Conservation (phyloP, 179 eudicot genomes). For the Actinidia arguta region DNA sequence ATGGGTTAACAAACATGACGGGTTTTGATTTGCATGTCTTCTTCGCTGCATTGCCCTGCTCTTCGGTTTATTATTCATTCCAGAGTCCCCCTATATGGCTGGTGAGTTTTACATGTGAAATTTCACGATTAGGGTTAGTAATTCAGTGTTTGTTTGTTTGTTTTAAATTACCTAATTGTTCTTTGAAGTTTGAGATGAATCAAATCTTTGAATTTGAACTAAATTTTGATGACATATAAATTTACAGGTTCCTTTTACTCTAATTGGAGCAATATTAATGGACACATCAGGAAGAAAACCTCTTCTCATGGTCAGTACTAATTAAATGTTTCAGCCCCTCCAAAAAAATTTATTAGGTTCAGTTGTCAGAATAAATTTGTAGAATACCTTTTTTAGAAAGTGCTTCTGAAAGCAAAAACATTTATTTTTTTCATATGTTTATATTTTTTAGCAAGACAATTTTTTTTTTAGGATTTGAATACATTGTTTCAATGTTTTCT, state of each 20-base stretch:
- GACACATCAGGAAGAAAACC: slow-evolving; percentile 84
- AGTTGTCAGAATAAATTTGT: too few relatives aligned
- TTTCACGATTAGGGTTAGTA: background rate
- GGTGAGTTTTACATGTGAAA: slow-evolving; percentile 35
- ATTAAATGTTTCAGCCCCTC: too few relatives aligned
- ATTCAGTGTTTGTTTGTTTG: slow-evolving; percentile 54
- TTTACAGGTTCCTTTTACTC: slow-evolving; percentile 58
- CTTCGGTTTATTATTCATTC: slow-evolving; percentile 74
- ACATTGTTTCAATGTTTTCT: too few relatives aligned
- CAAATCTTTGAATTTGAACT: too few relatives aligned
- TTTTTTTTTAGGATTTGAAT: too few relatives aligned
- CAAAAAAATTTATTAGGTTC: too few relatives aligned
- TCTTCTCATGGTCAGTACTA: slow-evolving; percentile 57
- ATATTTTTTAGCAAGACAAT: too few relatives aligned
- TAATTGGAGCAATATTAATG: slow-evolving; percentile 71
- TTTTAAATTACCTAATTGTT: background rate
- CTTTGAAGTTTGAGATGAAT: background rate
- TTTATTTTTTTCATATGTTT: too few relatives aligned
- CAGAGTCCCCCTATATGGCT: slow-evolving; percentile 97
- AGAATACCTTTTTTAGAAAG: too few relatives aligned
- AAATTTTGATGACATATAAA: background rate
- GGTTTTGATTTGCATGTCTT: slow-evolving; percentile 51
- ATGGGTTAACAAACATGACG: too few relatives aligned
- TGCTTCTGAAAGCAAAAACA: too few relatives aligned
- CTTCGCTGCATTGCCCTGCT: slow-evolving; percentile 69